Evolutionary conservation across 164 flowering plant species (phyloP), one percentile per base, ranked within the genome.

Genomic region (Vitis amurensis): DNA sequence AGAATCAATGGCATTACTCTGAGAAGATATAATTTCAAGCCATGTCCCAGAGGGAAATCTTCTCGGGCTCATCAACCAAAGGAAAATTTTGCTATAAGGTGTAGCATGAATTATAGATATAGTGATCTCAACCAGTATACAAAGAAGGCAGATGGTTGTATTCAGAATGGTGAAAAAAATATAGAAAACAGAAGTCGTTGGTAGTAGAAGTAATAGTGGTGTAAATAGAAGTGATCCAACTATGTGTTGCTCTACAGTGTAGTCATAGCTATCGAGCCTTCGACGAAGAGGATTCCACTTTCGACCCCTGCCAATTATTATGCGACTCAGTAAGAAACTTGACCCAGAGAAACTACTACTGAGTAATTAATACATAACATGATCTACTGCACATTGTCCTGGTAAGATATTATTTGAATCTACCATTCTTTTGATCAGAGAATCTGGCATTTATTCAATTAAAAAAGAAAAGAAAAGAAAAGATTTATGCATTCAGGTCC

Each of bases 281-380:
- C 86, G 83, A 52, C 98, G 97, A 73, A 93, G 92, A 64, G 98
- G 97, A 82, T 96, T 96, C 92, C 84, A 86, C 80, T 96, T 96
- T 66, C 79, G 86, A 63, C 97, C 99, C 87, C 99, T 96, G 94
- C 73, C 67, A 82, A 66, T n/a, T 66, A 64, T 68, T 59, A 29
- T 74, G 61, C 48, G 63, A 48, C 29, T 14, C 10, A 12, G 48
- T 70, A 29, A 81, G 66, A 55, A 75, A 64, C 70, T 14, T 50
- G 64, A 48, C 61, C 9, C 3, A 50, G 47, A 50, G 29, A 59
- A 72, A 49, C 15, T 48, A 31, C 9, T 53, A 12, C 17, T 23
- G 19, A 55, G n/a, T 13, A 52, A 17, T 8, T 6, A n/a, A 2
- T 8, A 67, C 29, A 37, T n/a, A 37, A 44, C 44, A 62, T 37